A percentile compares a stretch with the other conserved stretches of the same genome.
Evolutionary conservation across 441 rosid genomes (phyloP).

Genomic region (Croton laevigatus): DNA sequence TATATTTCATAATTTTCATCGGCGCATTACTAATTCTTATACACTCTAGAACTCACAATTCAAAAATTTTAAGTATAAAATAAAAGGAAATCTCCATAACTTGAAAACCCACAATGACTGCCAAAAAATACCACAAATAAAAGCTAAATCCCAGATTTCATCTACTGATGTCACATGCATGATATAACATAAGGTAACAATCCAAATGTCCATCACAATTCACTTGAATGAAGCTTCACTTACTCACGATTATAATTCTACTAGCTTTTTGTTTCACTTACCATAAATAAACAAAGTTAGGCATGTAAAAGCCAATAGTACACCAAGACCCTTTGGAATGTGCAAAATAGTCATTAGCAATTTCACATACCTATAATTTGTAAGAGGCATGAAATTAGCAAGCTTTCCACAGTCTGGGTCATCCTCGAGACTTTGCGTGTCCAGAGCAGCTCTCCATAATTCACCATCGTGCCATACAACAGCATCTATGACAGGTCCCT

Average conservation of each 20-base stretch:
- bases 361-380: conserved; percentile 65
- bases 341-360: neutral
- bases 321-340: neutral
- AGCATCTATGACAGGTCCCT: conserved; percentile 91
- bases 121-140: neutral
- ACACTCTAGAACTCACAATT: neutral
- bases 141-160: neutral
- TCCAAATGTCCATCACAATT: neutral
- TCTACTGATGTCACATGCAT: neutral
- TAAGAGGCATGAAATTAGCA: conserved; percentile 70
- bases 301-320: neutral
- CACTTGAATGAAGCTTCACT: neutral
- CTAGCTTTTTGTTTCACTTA: neutral
- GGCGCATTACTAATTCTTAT: neutral
- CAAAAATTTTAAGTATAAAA: conserved; percentile 5
- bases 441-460: conserved; percentile 92
- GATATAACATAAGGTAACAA: neutral
- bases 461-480: conserved; percentile 98
- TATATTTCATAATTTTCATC: neutral
- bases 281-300: neutral
- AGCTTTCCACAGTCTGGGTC: conserved; percentile 74
- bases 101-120: neutral
- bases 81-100: neutral
- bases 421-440: conserved; percentile 86
- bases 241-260: neutral